A percentile compares a stretch with the other conserved stretches of the same genome.
Conservation (phyloP, 129 eudicot genomes). For the Dittrichia graveolens region DNA sequence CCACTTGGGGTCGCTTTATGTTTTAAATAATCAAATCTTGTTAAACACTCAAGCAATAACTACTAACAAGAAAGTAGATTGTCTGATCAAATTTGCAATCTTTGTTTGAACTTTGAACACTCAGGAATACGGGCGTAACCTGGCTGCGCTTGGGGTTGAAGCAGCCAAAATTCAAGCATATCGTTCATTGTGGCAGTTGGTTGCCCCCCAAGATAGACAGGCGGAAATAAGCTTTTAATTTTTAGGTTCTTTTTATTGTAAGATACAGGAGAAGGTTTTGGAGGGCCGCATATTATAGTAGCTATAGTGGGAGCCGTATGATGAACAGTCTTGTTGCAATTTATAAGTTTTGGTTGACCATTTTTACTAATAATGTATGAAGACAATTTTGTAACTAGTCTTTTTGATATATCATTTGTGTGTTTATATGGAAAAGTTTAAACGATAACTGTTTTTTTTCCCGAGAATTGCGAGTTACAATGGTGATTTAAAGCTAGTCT, state of each 20-base stretch:
- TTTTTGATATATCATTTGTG: slow-evolving; percentile 29
- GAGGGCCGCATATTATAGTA: slow-evolving; percentile 11
- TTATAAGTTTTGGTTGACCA: slow-evolving; percentile 25
- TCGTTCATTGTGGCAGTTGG: slow-evolving; percentile 82
- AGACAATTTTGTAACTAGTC: slow-evolving; percentile 43
- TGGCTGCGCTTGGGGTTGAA: slow-evolving; percentile 74
- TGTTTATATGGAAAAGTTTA: background rate
- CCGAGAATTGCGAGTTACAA: background rate
- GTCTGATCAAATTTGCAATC: background rate
- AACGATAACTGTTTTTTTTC: background rate
- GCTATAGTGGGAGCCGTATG: slow-evolving; percentile 1
- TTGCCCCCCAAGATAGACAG: slow-evolving; percentile 81
- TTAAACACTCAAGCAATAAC: background rate
- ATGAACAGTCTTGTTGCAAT: slow-evolving; percentile 21
- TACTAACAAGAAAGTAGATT: background rate
- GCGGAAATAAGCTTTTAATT: slow-evolving; percentile 59
- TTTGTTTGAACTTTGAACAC: background rate
- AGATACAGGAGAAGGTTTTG: slow-evolving; percentile 1
- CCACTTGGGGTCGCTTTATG: background rate
- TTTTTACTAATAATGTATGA: slow-evolving; percentile 26
- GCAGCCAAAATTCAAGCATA: slow-evolving; percentile 79
- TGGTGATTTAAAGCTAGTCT: too few relatives aligned
- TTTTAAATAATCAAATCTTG: background rate
- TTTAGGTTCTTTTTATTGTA: slow-evolving; percentile 12
- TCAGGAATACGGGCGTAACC: slow-evolving; percentile 92